Conservation (phyloP, 192 early-diverging fungal genomes). For the Geranomyces michiganensis region DNA sequence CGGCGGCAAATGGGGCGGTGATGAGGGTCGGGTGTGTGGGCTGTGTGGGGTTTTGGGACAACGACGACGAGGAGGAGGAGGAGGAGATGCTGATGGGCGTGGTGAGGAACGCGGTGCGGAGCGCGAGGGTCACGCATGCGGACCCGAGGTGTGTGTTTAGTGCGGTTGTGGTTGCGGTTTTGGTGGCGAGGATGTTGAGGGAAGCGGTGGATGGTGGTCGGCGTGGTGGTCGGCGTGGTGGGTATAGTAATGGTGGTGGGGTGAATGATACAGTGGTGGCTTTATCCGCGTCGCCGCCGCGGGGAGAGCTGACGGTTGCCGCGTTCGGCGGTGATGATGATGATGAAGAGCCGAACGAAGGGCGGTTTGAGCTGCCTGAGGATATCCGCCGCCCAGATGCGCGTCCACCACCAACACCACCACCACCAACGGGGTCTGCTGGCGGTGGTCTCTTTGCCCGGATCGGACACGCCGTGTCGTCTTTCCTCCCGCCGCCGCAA, state of each 20-base stretch:
- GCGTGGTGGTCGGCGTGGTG: no score
- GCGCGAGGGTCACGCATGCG: slow-evolving; percentile 48
- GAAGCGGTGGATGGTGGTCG: not conserved
- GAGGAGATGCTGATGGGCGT: slow-evolving; percentile 14
- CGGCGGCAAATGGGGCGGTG: slow-evolving; percentile 53
- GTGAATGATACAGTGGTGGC: not conserved
- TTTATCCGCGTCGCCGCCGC: no score
- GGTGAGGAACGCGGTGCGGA: slow-evolving; percentile 12
- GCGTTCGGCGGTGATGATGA: not conserved
- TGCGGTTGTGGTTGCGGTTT: slow-evolving; percentile 42
- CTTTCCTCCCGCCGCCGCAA: no score
- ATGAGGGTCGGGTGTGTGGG: slow-evolving; percentile 48
- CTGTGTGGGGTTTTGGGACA: slow-evolving; percentile 10
- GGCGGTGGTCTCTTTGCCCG: not conserved
- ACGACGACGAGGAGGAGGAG: no score
- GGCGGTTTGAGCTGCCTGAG: not conserved
- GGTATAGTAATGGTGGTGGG: no score
- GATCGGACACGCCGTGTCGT: not conserved
- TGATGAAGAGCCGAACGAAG: not conserved
- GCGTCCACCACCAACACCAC: not conserved
- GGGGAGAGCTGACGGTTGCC: not conserved
- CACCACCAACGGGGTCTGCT: not conserved
- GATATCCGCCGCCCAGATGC: not conserved
- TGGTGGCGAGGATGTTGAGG: slow-evolving; percentile 4
- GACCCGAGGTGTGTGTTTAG: slow-evolving; percentile 50